Evolutionary conservation across 1,139 yeast species (phyloP).

Genomic region (Yamadazyma blattariae): DNA sequence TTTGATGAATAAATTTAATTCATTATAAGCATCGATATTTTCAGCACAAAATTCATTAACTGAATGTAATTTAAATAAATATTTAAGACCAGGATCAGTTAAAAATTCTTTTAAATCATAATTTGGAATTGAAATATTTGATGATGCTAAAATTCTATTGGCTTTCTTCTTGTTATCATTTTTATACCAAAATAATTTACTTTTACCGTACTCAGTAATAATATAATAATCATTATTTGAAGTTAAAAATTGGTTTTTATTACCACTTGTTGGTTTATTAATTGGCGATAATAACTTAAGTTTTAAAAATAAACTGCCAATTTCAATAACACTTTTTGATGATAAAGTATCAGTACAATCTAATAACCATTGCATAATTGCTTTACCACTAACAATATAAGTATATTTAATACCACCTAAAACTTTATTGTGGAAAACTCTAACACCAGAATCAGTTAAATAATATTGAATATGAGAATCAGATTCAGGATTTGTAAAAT

Average conservation of each 20-base stretch:
- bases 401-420: slow-evolving; percentile 18
- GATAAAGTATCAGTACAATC: slow-evolving; percentile 79
- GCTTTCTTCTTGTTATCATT: not conserved
- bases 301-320: slow-evolving; percentile 56
- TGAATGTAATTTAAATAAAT: slow-evolving; percentile 64
- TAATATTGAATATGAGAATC: slow-evolving; percentile 81
- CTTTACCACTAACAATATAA: slow-evolving; percentile 68
- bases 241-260: not conserved
- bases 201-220: slow-evolving; percentile 19
- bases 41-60: slow-evolving; percentile 68
- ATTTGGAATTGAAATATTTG: not conserved
- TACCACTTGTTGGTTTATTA: too few species aligned
- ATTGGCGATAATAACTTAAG: slow-evolving; percentile 39
- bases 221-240: slow-evolving; percentile 17
- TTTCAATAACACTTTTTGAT: slow-evolving; percentile 55
- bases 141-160: not conserved
- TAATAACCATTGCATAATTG: slow-evolving; percentile 81
- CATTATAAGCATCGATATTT: slow-evolving; percentile 68
- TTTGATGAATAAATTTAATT: slow-evolving; percentile 43
- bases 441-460: slow-evolving; percentile 62
- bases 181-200: slow-evolving; percentile 21
- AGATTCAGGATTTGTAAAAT: slow-evolving; percentile 86
- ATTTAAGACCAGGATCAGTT: slow-evolving; percentile 75
- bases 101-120: slow-evolving; percentile 39
- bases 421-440: slow-evolving; percentile 47